Conservation (phyloP, 176 grass and related monocot species). For the Poa annua region DNA sequence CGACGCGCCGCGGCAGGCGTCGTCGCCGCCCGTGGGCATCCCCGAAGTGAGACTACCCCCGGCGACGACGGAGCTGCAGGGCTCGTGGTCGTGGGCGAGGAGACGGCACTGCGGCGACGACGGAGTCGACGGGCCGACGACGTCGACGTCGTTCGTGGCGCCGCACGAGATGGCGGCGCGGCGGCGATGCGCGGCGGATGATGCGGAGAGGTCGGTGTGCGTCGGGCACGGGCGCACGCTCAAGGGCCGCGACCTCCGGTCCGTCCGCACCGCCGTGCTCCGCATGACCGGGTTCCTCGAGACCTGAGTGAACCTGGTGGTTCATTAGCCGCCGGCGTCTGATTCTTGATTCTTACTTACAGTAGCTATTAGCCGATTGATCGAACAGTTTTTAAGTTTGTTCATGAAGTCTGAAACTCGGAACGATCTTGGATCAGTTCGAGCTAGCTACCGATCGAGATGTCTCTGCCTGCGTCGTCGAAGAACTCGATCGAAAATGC, state of each 20-base stretch:
- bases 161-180: constrained; percentile 49
- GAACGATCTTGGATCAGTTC: no score
- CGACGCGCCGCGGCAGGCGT: background rate
- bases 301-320: constrained; percentile 28
- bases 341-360: background rate
- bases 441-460: background rate
- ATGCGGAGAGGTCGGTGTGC: constrained; percentile 44
- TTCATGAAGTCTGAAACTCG: no score
- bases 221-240: constrained; percentile 64
- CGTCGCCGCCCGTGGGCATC: constrained; percentile 8
- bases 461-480: background rate
- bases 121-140: background rate
- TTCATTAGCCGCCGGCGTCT: background rate
- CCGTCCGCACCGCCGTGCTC: constrained; percentile 55
- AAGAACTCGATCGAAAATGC: no score
- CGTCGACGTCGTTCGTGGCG: constrained; percentile 32
- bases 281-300: constrained; percentile 69
- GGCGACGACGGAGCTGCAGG: background rate
- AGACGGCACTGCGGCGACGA: background rate
- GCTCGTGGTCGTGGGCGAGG: constrained; percentile 8
- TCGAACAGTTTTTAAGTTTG: background rate
- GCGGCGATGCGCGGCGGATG: background rate
- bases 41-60: background rate
- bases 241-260: constrained; percentile 61
- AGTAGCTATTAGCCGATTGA: background rate